Conservation (phyloP, 805 yeast species). For the Starmera quercuum region DNA sequence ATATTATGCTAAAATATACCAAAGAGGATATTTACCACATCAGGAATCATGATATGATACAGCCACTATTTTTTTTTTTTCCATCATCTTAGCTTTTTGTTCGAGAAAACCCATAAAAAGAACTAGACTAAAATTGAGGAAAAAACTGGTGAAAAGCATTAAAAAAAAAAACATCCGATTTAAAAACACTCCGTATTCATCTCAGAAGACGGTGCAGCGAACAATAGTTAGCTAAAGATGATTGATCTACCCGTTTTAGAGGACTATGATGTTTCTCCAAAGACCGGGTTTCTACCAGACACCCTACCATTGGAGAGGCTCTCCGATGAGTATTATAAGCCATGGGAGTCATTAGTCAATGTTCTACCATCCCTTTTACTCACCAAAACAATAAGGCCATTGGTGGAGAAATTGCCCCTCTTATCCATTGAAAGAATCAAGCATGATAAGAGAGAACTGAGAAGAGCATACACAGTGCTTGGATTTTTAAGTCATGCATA, state of each 20-base stretch:
- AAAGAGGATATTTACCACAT: too few relatives aligned
- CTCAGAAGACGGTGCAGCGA: not conserved
- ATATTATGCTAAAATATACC: too few relatives aligned
- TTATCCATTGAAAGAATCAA: conserved; percentile 38
- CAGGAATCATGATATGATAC: too few relatives aligned
- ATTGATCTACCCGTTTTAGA: conserved; percentile 39
- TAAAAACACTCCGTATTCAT: not conserved
- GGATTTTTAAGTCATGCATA: conserved; percentile 84
- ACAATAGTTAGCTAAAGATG: conserved; percentile 2
- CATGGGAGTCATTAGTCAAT: conserved; percentile 70
- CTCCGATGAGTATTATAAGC: conserved; percentile 52
- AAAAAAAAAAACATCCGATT: too few relatives aligned
- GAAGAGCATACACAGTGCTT: conserved; percentile 76
- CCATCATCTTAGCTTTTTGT: too few relatives aligned
- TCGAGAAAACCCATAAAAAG: too few relatives aligned
- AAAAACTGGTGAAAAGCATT: too few relatives aligned
- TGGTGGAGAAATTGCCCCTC: conserved; percentile 60
- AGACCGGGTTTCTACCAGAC: conserved; percentile 75
- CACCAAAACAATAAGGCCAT: conserved; percentile 49
- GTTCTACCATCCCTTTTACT: conserved; percentile 69
- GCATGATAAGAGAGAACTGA: conserved; percentile 38
- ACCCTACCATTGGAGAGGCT: conserved; percentile 53
- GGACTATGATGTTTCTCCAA: conserved; percentile 64
- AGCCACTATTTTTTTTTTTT: too few relatives aligned
- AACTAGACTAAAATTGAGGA: too few relatives aligned